These are phyloP conservation scores for Neopestalotiopsis rosae DNA, from an alignment of 2,329 filamentous ascomycete genomes.

Conservation along the genomic window DNA sequence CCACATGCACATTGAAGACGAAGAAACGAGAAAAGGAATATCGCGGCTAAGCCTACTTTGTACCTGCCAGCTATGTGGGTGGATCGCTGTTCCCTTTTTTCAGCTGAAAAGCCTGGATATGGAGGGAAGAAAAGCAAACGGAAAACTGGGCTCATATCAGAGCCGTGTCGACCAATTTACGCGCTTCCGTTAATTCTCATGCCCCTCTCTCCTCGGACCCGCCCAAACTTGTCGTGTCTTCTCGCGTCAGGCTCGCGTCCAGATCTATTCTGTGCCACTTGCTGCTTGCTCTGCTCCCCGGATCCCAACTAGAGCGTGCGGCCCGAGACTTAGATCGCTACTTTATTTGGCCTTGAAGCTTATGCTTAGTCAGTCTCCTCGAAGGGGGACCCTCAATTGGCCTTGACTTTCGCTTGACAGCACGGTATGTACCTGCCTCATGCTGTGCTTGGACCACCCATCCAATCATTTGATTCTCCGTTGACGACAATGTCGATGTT, in stretches of 20 bases:
- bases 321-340: background rate
- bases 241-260: background rate
- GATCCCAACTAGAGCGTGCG: background rate
- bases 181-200: background rate
- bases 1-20: too few relatives aligned
- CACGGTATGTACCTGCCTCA: background rate
- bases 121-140: background rate
- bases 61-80: too few relatives aligned
- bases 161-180: slow-evolving; percentile 5
- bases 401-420: background rate
- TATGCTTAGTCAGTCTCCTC: background rate
- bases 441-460: background rate
- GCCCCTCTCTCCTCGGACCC: background rate
- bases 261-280: background rate
- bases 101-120: background rate
- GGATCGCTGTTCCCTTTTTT: background rate
- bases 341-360: background rate
- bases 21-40: too few relatives aligned
- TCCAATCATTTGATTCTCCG: background rate
- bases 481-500: background rate
- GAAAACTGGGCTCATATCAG: background rate
- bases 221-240: background rate
- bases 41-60: too few relatives aligned
- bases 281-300: background rate
- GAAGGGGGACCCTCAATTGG: background rate